phyloP scores from a whole-genome alignment of 1,284 basidiomycete genomes.

The Mycena citricolor region DNA sequence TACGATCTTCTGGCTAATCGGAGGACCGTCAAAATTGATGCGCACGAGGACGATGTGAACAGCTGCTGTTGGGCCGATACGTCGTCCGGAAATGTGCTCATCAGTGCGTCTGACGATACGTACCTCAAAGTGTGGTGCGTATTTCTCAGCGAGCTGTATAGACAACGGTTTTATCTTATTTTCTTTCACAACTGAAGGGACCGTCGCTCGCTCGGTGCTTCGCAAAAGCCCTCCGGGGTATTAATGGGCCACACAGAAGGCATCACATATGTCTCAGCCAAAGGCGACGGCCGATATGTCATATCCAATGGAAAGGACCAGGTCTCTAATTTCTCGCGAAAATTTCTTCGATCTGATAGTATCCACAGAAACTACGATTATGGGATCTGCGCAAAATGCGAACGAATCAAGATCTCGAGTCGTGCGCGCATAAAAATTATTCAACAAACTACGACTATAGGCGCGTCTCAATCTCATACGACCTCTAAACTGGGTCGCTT shows the following conservation, averaged over 20 bases:
- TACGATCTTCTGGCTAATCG: conserved; percentile 86
- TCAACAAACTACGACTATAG: conserved; percentile 82
- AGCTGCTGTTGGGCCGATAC: conserved; percentile 96
- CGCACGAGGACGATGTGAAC: conserved; percentile 91
- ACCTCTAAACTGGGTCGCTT: conserved; percentile 94
- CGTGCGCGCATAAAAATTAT: conserved; percentile 51
- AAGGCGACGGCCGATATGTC: conserved; percentile 92
- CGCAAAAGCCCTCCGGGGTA: conserved; percentile 85
- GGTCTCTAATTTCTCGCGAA: conserved; percentile 66
- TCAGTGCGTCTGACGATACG: conserved; percentile 92
- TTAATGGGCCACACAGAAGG: conserved; percentile 95
- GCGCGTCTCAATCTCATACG: conserved; percentile 72
- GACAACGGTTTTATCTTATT: conserved; percentile 1
- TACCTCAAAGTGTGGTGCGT: conserved; percentile 93
- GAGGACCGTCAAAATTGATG: conserved; percentile 80
- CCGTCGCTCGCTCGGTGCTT: conserved; percentile 80
- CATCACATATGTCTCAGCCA: conserved; percentile 86
- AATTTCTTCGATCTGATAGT: too few relatives aligned
- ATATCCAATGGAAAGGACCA: conserved; percentile 99
- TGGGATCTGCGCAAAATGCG: conserved; percentile 93
- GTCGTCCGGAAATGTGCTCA: conserved; percentile 87
- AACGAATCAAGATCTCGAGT: conserved; percentile 67
- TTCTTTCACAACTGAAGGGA: conserved; percentile 57
- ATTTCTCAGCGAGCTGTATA: too few relatives aligned
- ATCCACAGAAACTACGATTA: too few relatives aligned